Conservation (phyloP, 129 eudicot genomes). For the Pseudognaphalium luteoalbum region DNA sequence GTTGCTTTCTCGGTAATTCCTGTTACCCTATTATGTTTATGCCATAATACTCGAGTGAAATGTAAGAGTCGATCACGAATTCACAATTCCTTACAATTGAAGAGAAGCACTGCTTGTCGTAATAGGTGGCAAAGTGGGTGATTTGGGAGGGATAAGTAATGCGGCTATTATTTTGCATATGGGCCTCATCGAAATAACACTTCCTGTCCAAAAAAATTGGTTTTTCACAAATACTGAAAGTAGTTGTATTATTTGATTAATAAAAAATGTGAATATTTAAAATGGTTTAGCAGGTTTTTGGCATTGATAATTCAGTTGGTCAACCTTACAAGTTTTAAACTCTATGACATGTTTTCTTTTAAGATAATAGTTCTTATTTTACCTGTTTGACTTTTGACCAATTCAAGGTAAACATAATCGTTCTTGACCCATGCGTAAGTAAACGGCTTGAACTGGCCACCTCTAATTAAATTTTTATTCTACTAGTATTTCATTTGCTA, state of each 20-base stretch:
- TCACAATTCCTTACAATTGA: not conserved
- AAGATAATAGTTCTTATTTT: not conserved
- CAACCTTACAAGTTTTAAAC: not conserved
- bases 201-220: not conserved
- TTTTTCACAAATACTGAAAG: no score
- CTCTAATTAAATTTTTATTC: not conserved
- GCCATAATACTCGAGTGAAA: not conserved
- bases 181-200: not conserved
- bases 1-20: slow-evolving; percentile 79
- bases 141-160: not conserved
- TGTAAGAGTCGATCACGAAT: not conserved
- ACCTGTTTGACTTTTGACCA: not conserved
- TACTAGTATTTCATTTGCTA: slow-evolving; percentile 15
- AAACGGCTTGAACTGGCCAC: not conserved
- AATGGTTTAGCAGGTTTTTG: not conserved
- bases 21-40: not conserved
- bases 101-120: slow-evolving; percentile 8
- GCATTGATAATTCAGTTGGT: not conserved
- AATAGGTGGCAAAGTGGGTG: not conserved
- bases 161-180: not conserved
- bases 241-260: no score
- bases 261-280: no score
- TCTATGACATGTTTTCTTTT: not conserved
- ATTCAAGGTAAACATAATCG: not conserved
- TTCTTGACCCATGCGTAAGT: not conserved